These are phyloP conservation scores for Phycomyces blakesleeanus DNA, from an alignment of 192 early-diverging fungal genomes.

Conservation along the genomic window DNA sequence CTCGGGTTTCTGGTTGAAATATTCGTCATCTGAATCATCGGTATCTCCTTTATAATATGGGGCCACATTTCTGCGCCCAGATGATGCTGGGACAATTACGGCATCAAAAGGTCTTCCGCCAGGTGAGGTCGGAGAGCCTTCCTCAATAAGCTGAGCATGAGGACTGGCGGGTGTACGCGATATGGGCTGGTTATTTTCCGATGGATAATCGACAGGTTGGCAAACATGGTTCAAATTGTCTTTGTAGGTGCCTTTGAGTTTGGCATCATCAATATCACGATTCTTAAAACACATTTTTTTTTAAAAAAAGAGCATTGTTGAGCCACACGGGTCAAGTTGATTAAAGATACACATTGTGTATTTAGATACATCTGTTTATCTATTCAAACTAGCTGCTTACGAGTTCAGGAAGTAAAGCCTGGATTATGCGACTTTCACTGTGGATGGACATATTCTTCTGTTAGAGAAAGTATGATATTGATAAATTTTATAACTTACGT, in stretches of 20 bases:
- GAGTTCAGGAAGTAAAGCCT: neutral
- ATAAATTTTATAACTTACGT: slow-evolving; percentile 12
- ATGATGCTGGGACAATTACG: no score
- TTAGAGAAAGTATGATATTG: no score
- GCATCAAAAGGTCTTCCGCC: neutral
- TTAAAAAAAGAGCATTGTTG: no score
- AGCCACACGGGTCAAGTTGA: no score
- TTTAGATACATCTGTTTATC: no score
- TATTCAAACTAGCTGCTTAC: no score
- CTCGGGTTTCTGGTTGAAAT: neutral
- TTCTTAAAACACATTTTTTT: neutral
- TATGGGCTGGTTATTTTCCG: neutral
- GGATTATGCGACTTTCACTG: neutral
- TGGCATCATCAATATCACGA: neutral
- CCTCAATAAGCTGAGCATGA: neutral
- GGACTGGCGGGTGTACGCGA: neutral
- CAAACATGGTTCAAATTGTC: neutral
- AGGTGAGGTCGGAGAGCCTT: neutral
- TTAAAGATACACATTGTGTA: no score
- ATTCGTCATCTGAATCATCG: slow-evolving; percentile 12
- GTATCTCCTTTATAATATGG: slow-evolving; percentile 2
- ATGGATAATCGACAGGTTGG: neutral
- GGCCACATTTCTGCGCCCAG: no score
- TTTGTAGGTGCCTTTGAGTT: neutral
- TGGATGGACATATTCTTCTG: no score